phyloP scores from a whole-genome alignment of 257 asterid species.

The Henckelia pumila region DNA sequence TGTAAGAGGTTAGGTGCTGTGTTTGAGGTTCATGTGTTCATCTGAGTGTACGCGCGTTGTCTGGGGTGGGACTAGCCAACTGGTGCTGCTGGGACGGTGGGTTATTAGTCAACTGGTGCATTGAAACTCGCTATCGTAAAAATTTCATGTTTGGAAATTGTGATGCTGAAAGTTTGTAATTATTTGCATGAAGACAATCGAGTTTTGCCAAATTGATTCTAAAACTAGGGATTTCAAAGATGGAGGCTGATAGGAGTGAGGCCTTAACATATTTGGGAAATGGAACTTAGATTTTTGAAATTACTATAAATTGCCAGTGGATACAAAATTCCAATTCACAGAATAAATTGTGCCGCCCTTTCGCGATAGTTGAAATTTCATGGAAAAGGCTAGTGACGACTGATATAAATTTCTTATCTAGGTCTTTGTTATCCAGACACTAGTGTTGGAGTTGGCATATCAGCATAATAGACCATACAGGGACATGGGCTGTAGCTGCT shows the following conservation, averaged over 20 bases:
- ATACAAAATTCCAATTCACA: not conserved
- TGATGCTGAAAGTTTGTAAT: not conserved
- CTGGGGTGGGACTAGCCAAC: too few relatives aligned
- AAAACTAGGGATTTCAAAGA: not conserved
- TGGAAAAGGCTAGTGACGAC: slow-evolving; percentile 23
- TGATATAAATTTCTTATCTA: slow-evolving; percentile 24
- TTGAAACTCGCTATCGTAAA: not conserved
- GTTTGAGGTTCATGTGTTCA: not conserved
- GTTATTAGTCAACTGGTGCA: not conserved
- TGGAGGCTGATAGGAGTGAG: not conserved
- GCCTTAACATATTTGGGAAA: not conserved
- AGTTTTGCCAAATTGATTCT: not conserved
- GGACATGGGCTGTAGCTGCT: slow-evolving; percentile 75
- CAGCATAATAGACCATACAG: slow-evolving; percentile 18
- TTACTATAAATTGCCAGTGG: not conserved
- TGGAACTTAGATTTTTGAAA: not conserved
- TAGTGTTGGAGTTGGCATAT: slow-evolving; percentile 24
- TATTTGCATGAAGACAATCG: not conserved
- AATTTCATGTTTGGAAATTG: not conserved
- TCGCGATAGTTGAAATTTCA: slow-evolving; percentile 15
- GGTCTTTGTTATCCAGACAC: slow-evolving; percentile 24
- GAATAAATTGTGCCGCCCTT: not conserved
- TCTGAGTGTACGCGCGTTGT: too few relatives aligned
- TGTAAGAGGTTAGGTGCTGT: not conserved
- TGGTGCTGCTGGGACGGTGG: not conserved